phyloP scores from a whole-genome alignment of 768 basidiomycete species.

The Lentinula detonsa region DNA sequence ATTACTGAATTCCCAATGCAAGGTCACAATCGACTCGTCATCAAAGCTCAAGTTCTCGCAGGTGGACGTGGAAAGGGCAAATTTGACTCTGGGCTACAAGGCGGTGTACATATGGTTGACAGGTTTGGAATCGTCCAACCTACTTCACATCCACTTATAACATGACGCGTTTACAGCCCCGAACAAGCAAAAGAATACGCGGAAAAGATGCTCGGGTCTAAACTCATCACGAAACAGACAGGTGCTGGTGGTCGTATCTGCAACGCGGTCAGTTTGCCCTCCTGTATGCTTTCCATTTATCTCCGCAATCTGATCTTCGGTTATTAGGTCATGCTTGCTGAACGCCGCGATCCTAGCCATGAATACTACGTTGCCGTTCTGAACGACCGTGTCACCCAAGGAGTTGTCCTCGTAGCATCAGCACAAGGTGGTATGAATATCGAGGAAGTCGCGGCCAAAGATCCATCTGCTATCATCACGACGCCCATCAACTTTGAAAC shows the following conservation, averaged over 20 bases:
- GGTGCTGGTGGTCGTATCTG: conserved; percentile 88
- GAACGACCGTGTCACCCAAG: conserved; percentile 86
- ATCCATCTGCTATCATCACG: conserved; percentile 92
- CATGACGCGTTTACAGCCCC: conserved; percentile 41
- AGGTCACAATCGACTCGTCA: conserved; percentile 81
- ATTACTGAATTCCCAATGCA: conserved; percentile 8
- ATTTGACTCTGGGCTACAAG: conserved; percentile 93
- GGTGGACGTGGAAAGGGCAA: conserved; percentile 98
- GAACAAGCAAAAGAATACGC: conserved; percentile 86
- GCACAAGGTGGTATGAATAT: conserved; percentile 99
- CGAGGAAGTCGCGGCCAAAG: conserved; percentile 96
- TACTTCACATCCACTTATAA: neutral
- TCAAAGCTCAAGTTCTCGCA: conserved; percentile 98
- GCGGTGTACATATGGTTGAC: conserved; percentile 93
- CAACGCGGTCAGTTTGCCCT: conserved; percentile 70
- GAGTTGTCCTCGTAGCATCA: conserved; percentile 91
- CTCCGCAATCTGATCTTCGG: neutral
- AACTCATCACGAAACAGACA: conserved; percentile 98
- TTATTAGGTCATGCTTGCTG: conserved; percentile 91
- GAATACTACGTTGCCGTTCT: conserved; percentile 98
- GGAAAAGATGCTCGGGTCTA: conserved; percentile 87
- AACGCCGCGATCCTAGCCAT: conserved; percentile 87
- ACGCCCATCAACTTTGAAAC: conserved; percentile 83
- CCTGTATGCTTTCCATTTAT: neutral
- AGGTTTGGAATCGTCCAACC: conserved; percentile 40